Percentiles rank a stretch among this genome's conserved stretches.
phyloP scores from a whole-genome alignment of 768 basidiomycete genomes.

The Lactarius evosmus region DNA sequence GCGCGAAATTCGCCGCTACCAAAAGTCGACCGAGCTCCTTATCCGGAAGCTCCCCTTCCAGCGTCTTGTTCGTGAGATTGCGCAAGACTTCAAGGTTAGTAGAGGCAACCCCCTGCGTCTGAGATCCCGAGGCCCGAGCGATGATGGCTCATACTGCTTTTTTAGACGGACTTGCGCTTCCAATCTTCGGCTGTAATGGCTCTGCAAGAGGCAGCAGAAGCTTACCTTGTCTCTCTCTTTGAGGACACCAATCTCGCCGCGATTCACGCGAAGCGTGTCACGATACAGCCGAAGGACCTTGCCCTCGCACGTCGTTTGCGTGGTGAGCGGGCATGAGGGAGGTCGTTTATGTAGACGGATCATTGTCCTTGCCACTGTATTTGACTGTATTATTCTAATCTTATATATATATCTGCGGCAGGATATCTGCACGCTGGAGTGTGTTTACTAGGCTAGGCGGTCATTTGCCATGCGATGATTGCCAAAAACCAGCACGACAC shows the following conservation, averaged over 20 bases:
- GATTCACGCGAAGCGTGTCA: conserved; percentile 52
- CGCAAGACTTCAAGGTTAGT: conserved; percentile 59
- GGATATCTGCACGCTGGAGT: not conserved
- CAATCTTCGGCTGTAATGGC: conserved; percentile 62
- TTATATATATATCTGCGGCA: too few relatives aligned
- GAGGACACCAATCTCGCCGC: conserved; percentile 52
- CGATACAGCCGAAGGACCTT: conserved; percentile 56
- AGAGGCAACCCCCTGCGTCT: not conserved
- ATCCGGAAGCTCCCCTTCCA: conserved; percentile 60
- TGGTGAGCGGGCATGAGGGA: conserved; percentile 41
- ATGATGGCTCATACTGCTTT: not conserved
- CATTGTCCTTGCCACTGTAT: conserved; percentile 22
- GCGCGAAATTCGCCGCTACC: conserved; percentile 41
- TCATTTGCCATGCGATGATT: not conserved
- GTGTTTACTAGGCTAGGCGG: not conserved
- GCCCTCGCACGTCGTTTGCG: conserved; percentile 49
- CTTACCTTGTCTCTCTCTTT: conserved; percentile 41
- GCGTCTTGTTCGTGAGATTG: conserved; percentile 61
- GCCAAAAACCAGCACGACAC: not conserved
- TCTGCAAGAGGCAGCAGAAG: conserved; percentile 59
- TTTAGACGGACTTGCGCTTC: conserved; percentile 56
- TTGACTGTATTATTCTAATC: conserved; percentile 29
- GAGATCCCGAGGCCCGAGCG: too few relatives aligned
- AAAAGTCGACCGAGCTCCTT: conserved; percentile 41
- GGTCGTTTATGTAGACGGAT: conserved; percentile 1